Evolutionary conservation across 2,329 filamentous ascomycete genomes (phyloP).

Genomic region (Aciculosporium take): DNA sequence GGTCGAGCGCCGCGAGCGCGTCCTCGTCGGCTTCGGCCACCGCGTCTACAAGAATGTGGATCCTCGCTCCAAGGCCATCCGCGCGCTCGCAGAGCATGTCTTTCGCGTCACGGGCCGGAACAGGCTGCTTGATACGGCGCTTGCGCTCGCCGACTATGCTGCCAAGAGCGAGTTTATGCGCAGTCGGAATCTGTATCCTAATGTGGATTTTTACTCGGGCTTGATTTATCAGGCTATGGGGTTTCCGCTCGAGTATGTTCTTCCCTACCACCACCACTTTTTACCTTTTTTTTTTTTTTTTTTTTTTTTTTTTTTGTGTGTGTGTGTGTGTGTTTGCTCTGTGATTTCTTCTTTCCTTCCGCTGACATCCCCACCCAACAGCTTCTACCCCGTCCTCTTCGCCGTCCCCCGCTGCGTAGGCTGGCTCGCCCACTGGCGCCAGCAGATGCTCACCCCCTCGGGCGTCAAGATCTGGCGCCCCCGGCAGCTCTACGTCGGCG

Average conservation of each 20-base stretch:
- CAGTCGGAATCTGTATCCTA: conserved; percentile 34
- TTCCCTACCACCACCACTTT: fast-evolving
- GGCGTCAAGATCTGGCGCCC: conserved; percentile 39
- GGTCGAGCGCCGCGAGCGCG: conserved; percentile 35
- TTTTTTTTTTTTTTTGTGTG: not conserved
- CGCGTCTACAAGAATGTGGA: conserved; percentile 40
- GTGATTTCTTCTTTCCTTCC: not conserved
- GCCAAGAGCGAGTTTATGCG: conserved; percentile 33
- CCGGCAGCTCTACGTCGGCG: conserved; percentile 32
- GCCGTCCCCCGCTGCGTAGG: conserved; percentile 36
- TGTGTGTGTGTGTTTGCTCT: no score
- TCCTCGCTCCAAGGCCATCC: conserved; percentile 35
- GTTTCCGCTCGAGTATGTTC: conserved; percentile 31
- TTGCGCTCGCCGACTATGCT: conserved; percentile 30
- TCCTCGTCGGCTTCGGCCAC: conserved; percentile 42
- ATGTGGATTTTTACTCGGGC: conserved; percentile 38
- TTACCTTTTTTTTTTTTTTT: not conserved
- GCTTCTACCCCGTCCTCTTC: conserved; percentile 36
- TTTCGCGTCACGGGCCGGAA: conserved; percentile 37
- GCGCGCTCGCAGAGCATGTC: conserved; percentile 33
- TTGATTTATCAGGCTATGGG: conserved; percentile 39
- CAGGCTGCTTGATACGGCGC: conserved; percentile 34
- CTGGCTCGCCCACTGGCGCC: conserved; percentile 38
- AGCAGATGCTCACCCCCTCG: conserved; percentile 30
- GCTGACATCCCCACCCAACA: conserved; percentile 2